Conservation (phyloP, 2,329 filamentous ascomycete species). For the Claviceps sp. region DNA sequence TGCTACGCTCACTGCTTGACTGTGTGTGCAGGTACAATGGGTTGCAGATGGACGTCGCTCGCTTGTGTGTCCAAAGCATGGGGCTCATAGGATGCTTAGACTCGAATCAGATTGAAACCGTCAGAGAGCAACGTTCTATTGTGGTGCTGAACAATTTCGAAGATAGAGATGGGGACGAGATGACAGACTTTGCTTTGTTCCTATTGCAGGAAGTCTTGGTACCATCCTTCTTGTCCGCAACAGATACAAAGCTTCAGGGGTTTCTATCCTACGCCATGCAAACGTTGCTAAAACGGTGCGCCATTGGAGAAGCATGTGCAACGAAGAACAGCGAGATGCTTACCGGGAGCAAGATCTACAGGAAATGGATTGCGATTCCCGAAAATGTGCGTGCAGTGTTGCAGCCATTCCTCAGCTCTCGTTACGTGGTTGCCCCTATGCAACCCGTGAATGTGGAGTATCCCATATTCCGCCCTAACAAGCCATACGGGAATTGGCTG, state of each 20-base stretch:
- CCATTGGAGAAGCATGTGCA: slow-evolving; percentile 47
- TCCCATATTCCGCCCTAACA: slow-evolving; percentile 59
- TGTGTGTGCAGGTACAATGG: slow-evolving; percentile 70
- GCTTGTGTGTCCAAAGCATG: slow-evolving; percentile 66
- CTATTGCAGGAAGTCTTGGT: slow-evolving; percentile 79
- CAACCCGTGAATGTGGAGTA: slow-evolving; percentile 47
- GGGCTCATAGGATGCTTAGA: slow-evolving; percentile 87
- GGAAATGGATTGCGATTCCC: slow-evolving; percentile 67
- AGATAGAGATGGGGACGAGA: slow-evolving; percentile 60
- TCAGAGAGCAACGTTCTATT: slow-evolving; percentile 67
- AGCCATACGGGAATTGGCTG: slow-evolving; percentile 70
- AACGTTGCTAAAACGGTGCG: slow-evolving; percentile 66
- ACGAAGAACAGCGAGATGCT: slow-evolving; percentile 24
- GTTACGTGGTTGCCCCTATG: slow-evolving; percentile 59
- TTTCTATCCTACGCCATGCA: slow-evolving; percentile 94
- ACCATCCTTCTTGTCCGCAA: slow-evolving; percentile 80
- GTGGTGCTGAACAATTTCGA: slow-evolving; percentile 82
- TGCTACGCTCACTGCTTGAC: slow-evolving; percentile 72
- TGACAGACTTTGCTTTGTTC: slow-evolving; percentile 73
- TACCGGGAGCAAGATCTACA: slow-evolving; percentile 47
- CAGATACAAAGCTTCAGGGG: slow-evolving; percentile 75
- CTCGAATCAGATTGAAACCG: slow-evolving; percentile 72
- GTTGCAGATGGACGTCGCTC: slow-evolving; percentile 50
- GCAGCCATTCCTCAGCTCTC: slow-evolving; percentile 78
- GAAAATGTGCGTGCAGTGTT: slow-evolving; percentile 67